Evolutionary conservation across 2,329 filamentous ascomycete species (phyloP).

Genomic region (Alternaria burnsii): DNA sequence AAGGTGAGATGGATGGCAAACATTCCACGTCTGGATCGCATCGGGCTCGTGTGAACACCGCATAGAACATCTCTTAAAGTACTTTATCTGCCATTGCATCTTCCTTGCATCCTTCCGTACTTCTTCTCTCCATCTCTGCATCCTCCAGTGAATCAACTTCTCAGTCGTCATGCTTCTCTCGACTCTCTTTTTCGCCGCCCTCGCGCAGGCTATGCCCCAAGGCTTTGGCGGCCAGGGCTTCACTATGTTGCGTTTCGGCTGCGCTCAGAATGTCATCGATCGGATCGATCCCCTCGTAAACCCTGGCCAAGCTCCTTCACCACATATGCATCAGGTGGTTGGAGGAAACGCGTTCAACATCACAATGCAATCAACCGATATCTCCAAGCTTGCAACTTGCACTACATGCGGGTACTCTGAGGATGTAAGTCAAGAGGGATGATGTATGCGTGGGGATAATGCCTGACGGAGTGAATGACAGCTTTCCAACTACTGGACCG

Average conservation of each 20-base stretch:
- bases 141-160: neutral
- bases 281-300: constrained; percentile 48
- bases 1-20: neutral
- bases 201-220: constrained; percentile 35
- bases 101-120: neutral
- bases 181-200: constrained; percentile 31
- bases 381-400: constrained; percentile 46
- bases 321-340: constrained; percentile 53
- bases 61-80: neutral
- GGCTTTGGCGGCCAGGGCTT: constrained; percentile 18
- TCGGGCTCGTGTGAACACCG: neutral
- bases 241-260: constrained; percentile 48
- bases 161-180: constrained; percentile 28
- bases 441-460: neutral
- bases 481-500: constrained; percentile 45
- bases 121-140: neutral
- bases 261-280: constrained; percentile 43
- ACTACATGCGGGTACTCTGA: constrained; percentile 51
- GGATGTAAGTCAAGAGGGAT: constrained; percentile 19
- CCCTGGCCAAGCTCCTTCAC: constrained; percentile 45
- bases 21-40: neutral
- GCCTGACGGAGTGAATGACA: neutral
- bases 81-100: constrained; percentile 2
- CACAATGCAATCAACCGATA: constrained; percentile 51
- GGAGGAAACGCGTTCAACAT: constrained; percentile 59